Base-by-base conservation (phyloP, 2,329 filamentous ascomycete species). In the Hypoxylon sp. region DNA sequence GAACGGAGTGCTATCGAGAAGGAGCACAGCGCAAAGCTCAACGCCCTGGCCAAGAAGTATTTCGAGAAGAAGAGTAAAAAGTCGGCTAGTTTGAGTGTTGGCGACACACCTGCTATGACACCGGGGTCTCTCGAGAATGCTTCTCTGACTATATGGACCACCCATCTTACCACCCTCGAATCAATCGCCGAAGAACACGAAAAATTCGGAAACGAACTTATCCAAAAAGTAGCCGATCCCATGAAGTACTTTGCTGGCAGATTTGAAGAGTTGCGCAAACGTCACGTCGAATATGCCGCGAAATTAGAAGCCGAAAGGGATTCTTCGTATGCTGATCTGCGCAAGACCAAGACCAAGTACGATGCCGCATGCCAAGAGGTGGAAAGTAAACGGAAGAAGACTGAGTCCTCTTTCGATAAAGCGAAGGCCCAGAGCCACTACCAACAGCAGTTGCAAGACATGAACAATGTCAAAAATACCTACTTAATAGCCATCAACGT, bases 401-500 rank as follows among this genome's bases (percentile, higher is more conserved):
- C 92, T 55, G 96, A 99, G 76, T 92, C 92, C 51, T 90, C 94
- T n/a, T 97, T 96, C 77, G 95, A 98, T 79, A 98, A 97, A 82
- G 83, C 89, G 70, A 99, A 98, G 83, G 94, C 95, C 6, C 93
- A 97, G 78, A 91, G 89, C 78, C 90, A 93, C 39, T 99, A 97
- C 81, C 93, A 97, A 76, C 94, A 97, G 78, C 95, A 98, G 80
- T 86, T 97, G 67, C 83, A 91, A 67, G 96, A 99, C 74, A 98
- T 98, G 96, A 93, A 96, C 81, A 99, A 99, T 78, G 88, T 92
- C 79, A 99, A 99, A 85, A 99, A 99, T 80, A 94, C 92, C n/a
- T 99, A 99, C 78, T 84, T 99, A 68, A 97, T 99, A 76, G 88
- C 90, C 68, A 97, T 99, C 83, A 97, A 97, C 78, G 93, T 98